A percentile compares a stretch with the other conserved stretches of the same genome.
Conservation (phyloP, 352 stramenopile genomes). For the Elongisporangium prolatum region DNA sequence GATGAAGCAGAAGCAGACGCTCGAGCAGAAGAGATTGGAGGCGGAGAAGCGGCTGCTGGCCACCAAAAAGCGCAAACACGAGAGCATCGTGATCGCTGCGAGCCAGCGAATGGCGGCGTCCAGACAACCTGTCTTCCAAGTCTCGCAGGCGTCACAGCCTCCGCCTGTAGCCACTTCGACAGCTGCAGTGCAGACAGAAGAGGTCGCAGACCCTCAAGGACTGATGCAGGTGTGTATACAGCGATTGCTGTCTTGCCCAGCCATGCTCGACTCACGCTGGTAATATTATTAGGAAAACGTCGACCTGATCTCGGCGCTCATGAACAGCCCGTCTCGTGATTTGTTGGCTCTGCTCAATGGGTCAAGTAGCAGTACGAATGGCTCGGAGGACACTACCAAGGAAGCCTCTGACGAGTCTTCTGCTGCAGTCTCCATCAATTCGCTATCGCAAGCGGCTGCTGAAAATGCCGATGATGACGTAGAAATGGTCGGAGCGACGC, state of each 20-base stretch:
- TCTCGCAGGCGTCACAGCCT: conserved; percentile 4
- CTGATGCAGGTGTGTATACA: conserved; percentile 7
- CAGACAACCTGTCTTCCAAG: conserved; percentile 8
- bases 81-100: conserved; percentile 33
- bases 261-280: not conserved
- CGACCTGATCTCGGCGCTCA: conserved; percentile 30
- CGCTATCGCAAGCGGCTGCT: conserved; percentile 3
- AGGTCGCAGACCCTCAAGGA: not conserved
- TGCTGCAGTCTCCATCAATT: not conserved
- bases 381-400: not conserved
- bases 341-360: conserved; percentile 14
- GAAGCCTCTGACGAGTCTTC: not conserved
- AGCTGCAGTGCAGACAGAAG: conserved; percentile 35
- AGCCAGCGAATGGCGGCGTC: conserved; percentile 34
- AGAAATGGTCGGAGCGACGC: conserved; percentile 11
- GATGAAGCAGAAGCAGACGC: conserved; percentile 43
- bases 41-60: conserved; percentile 62
- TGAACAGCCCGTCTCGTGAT: conserved; percentile 22
- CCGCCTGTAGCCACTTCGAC: conserved; percentile 7
- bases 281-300: conserved; percentile 30
- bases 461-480: conserved; percentile 2
- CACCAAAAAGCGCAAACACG: conserved; percentile 59
- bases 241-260: not conserved
- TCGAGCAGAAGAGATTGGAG: conserved; percentile 63
- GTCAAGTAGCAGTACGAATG: not conserved